phyloP scores from a whole-genome alignment of 2,329 filamentous ascomycete species.

The Ophiocordyceps polyrhachis-furcata region DNA sequence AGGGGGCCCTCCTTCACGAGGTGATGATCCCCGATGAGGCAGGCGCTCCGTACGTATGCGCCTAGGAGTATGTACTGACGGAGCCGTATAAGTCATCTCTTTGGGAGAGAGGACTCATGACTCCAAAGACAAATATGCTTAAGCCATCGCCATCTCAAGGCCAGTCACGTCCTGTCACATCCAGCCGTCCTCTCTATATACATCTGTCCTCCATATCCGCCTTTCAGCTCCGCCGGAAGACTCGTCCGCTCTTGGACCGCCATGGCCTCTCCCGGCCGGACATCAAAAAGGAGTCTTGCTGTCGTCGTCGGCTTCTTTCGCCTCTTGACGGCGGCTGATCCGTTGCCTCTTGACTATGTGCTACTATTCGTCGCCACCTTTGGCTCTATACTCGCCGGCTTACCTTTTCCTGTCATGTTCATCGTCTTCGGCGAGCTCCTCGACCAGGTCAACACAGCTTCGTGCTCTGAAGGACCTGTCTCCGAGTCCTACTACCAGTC shows the following conservation, averaged over 20 bases:
- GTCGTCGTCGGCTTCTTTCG: slow-evolving; percentile 18
- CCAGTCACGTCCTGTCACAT: too few relatives aligned
- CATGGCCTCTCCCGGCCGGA: background rate
- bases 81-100: background rate
- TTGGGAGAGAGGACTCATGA: background rate
- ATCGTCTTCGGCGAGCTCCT: slow-evolving; percentile 46
- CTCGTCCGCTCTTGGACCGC: background rate
- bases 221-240: too few relatives aligned
- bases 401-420: slow-evolving; percentile 44
- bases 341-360: slow-evolving; percentile 22
- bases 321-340: slow-evolving; percentile 25
- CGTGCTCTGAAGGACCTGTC: slow-evolving; percentile 17
- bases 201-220: too few relatives aligned
- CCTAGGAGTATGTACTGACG: too few relatives aligned
- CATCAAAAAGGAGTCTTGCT: background rate
- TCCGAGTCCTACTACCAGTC: slow-evolving; percentile 7
- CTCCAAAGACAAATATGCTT: background rate
- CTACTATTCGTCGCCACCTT: slow-evolving; percentile 22
- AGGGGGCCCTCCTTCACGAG: background rate
- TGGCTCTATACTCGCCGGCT: slow-evolving; percentile 35
- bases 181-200: too few relatives aligned
- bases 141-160: too few relatives aligned
- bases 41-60: background rate
- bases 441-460: slow-evolving; percentile 38
- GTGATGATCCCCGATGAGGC: background rate